Evolutionary conservation across 164 flowering plant species (phyloP).

Genomic region (Nymphaea colorata): DNA sequence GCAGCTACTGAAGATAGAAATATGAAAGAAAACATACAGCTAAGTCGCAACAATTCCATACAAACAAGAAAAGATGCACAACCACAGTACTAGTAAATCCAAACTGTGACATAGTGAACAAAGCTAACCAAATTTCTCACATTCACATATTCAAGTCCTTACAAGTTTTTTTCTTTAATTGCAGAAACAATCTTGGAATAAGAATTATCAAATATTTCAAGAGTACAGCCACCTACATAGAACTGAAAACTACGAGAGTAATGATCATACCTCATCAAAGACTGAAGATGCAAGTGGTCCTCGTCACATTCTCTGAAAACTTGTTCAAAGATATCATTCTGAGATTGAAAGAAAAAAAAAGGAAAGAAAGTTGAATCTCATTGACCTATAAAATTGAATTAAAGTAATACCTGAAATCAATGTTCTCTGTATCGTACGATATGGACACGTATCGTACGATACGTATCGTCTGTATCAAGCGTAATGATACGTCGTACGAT

Average conservation of each 20-base stretch:
- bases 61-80: neutral
- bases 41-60: too few relatives aligned
- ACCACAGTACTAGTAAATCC: neutral
- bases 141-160: too few relatives aligned
- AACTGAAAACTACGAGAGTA: neutral
- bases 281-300: constrained; percentile 54
- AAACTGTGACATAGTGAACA: neutral
- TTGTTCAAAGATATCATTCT: constrained; percentile 56
- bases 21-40: neutral
- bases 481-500: too few relatives aligned
- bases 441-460: too few relatives aligned
- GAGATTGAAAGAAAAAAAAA: constrained; percentile 3
- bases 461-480: too few relatives aligned
- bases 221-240: neutral
- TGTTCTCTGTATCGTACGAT: too few relatives aligned
- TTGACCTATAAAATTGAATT: neutral
- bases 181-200: neutral
- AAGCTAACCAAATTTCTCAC: neutral
- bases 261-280: constrained; percentile 51
- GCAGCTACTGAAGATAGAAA: neutral
- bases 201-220: neutral
- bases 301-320: constrained; percentile 56
- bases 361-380: constrained; percentile 1
- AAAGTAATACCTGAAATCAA: neutral
- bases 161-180: too few relatives aligned